Percentiles rank a stretch among this genome's conserved stretches.
Evolutionary conservation across 225 moss, liverwort and hornwort genomes (phyloP).

Genomic region (Rhytidiadelphus loreus): DNA sequence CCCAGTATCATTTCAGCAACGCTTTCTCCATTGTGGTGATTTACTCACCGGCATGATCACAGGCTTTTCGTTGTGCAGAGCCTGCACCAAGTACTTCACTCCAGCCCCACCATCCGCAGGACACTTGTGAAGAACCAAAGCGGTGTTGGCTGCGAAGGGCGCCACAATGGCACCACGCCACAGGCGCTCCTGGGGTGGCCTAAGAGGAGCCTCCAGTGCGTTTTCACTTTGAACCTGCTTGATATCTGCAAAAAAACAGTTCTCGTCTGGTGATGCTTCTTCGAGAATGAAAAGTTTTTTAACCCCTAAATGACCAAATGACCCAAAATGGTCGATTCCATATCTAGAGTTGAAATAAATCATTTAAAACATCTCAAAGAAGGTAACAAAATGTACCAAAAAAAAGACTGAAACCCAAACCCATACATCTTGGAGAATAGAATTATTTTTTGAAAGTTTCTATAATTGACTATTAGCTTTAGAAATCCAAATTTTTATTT

Average conservation of each 20-base stretch:
- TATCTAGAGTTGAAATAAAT: background rate
- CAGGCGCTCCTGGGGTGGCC: conserved; percentile 38
- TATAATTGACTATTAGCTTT: background rate
- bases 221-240: conserved; percentile 43
- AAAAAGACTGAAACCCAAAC: background rate
- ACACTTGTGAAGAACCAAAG: conserved; percentile 74
- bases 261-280: background rate
- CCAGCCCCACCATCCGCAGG: conserved; percentile 19
- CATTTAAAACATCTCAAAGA: background rate
- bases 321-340: background rate
- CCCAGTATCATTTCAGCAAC: background rate
- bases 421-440: background rate
- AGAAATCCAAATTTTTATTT: background rate
- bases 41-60: conserved; percentile 65
- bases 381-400: background rate
- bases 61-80: conserved; percentile 79
- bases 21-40: background rate
- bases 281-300: background rate
- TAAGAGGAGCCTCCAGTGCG: conserved; percentile 33
- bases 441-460: background rate
- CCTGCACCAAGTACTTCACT: conserved; percentile 55
- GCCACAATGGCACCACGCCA: conserved; percentile 71
- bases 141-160: conserved; percentile 88
- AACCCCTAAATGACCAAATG: background rate
- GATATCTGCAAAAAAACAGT: conserved; percentile 28